Percentiles rank a stretch among this genome's conserved stretches.
Conservation (phyloP, 805 yeast species). For the Yarrowia divulgata region DNA sequence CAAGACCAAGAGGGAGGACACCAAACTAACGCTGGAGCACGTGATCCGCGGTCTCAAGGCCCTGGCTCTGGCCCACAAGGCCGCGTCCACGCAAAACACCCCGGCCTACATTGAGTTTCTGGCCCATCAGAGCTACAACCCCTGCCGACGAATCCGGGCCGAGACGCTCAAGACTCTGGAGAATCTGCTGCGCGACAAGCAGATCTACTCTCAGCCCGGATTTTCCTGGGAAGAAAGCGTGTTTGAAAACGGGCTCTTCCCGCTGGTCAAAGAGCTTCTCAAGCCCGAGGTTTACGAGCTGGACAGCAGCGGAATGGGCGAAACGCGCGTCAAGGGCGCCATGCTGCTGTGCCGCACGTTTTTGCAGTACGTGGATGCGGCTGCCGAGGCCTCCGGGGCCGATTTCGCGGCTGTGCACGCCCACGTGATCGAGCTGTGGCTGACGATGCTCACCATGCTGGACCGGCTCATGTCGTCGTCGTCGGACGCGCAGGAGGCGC, state of each 20-base stretch:
- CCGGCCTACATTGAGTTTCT: conserved; percentile 76
- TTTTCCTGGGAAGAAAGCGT: conserved; percentile 48
- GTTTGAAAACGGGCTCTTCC: conserved; percentile 77
- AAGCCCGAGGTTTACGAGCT: conserved; percentile 68
- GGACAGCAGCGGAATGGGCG: conserved; percentile 67
- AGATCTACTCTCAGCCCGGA: background rate
- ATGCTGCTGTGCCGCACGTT: conserved; percentile 71
- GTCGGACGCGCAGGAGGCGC: conserved; percentile 52
- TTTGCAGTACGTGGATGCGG: conserved; percentile 55
- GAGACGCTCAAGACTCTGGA: conserved; percentile 60
- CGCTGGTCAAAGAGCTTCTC: conserved; percentile 70
- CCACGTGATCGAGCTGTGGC: conserved; percentile 51
- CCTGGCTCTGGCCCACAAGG: conserved; percentile 16
- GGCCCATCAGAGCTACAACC: conserved; percentile 88
- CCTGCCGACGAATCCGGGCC: conserved; percentile 76
- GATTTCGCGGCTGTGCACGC: background rate
- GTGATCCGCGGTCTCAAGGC: conserved; percentile 36
- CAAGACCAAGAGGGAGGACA: conserved; percentile 23
- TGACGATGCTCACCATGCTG: conserved; percentile 50
- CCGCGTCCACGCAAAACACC: background rate
- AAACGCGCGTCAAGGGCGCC: conserved; percentile 72
- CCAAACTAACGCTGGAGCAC: conserved; percentile 13
- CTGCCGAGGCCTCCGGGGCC: conserved; percentile 26
- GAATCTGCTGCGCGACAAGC: conserved; percentile 26
- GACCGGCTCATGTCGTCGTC: conserved; percentile 53